Base-by-base conservation (phyloP, 495 filamentous ascomycete species). In the Extremus antarcticus region DNA sequence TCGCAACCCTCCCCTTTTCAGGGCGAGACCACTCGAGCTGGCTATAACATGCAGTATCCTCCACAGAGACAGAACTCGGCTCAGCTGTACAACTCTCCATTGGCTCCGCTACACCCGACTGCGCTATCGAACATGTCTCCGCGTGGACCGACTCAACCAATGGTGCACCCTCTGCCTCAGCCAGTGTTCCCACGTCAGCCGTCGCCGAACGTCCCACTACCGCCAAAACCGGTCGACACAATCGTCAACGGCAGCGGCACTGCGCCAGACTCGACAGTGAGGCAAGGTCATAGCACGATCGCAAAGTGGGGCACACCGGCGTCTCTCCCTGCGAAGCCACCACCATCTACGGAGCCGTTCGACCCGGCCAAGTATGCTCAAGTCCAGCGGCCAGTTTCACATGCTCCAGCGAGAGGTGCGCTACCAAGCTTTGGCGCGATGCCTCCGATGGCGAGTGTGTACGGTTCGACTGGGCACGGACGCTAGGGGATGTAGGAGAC, bases 241-340 rank as follows among this genome's bases (percentile, higher is more conserved):
- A 47, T 24, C 10, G 32, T 58, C 56, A 41, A 53, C 15, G 24
- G 38, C 29, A 3, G 38, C 19, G 43, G 43, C 43, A 21, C 43
- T 22, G 10, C 13, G 43, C 9, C 8, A 9, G 20, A 19, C 43
- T 10, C 10, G 10, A 22, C 10, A 10, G 43, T 13, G 3, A 25
- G 25, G 2, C 40, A 24, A 40, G 19, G 23, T 19, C 45, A 68
- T 53, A 70, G 66, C 60, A 72, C 62, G 51, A 71, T 74, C 25
- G 59, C 71, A 15, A 74, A 74, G 57, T 74, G 69, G 67, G 71
- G 67, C 13, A 64, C 66, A 16, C 70, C 71, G 16, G 62, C 71
- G 23, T 63, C 65, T 50, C 60, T 74, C 3, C 71, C 71, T n/a
- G 63, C 68, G 10, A 74, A 71, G 58, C 71, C 71, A 3, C 71